phyloP scores from a whole-genome alignment of 495 filamentous ascomycete species.

The Poronia punctata region DNA sequence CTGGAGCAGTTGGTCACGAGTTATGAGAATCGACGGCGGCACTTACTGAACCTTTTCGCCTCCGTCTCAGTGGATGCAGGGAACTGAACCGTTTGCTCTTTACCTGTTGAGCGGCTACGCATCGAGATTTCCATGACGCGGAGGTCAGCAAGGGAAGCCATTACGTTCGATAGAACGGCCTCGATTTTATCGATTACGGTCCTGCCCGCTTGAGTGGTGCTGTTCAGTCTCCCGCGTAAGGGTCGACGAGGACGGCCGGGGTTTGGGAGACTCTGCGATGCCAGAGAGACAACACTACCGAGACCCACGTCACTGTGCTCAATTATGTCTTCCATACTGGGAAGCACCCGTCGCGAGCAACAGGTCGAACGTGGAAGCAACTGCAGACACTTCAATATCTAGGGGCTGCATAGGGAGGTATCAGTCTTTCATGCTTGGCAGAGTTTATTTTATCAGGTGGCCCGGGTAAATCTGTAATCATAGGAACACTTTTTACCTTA shows the following conservation, averaged over 20 bases:
- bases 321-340: not conserved
- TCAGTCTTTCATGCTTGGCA: too few relatives aligned
- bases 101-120: constrained; percentile 12
- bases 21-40: too few relatives aligned
- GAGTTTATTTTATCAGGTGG: too few relatives aligned
- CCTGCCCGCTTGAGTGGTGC: constrained; percentile 15
- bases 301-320: not conserved
- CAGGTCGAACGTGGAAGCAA: too few relatives aligned
- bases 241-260: too few relatives aligned
- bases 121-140: constrained; percentile 41
- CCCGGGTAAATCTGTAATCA: too few relatives aligned
- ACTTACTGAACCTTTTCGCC: constrained; percentile 34
- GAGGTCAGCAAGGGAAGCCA: constrained; percentile 38
- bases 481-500: too few relatives aligned
- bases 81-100: constrained; percentile 23
- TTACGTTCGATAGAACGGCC: constrained; percentile 42
- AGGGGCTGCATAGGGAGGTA: too few relatives aligned
- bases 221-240: too few relatives aligned
- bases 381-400: too few relatives aligned
- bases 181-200: constrained; percentile 45
- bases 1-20: too few relatives aligned
- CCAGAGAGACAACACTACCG: not conserved
- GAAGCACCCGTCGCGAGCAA: too few relatives aligned
- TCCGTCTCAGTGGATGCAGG: constrained; percentile 32
- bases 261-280: not conserved